Base-by-base conservation (phyloP, 148 eudicot species). In the Pouteria glomerata region DNA sequence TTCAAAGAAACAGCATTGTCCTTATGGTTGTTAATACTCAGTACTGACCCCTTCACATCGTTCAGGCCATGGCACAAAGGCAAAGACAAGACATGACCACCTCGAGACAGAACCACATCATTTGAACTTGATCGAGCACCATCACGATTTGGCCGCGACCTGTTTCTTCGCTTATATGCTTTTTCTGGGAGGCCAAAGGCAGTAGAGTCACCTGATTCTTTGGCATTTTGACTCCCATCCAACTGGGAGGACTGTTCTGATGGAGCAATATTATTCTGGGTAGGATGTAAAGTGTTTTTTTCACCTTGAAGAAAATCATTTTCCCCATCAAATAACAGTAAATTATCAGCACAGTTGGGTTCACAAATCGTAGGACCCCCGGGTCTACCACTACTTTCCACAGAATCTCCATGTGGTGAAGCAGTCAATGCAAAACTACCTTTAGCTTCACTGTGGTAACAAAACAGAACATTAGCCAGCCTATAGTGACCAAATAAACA, bases 311-410 rank as follows among this genome's bases (percentile, higher is more conserved):
- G 71, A 47, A 81, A 74, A 57, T 85, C 85, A 78, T 79, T 83
- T 61, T 88, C 94, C 61, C 88, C 96, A 75, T 92, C 92, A 79
- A 96, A 86, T 65, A 85, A 70, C 85, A 81, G 39, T 55, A 85
- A 83, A 79, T 92, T 92, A 85, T 96, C 99, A 62, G 99, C 99
- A 84, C 87, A 87, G 76, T 87, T 87, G 14, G 96, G 96, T 72
- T 96, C 99, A 85, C 85, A 75, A 55, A 74, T 75, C 57, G 79
- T 65, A 80, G 84, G 84, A 69, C 76, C 82, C 72, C 86, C 92
- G 70, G 80, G 84, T 82, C 94, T 78, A 57, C 96, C 95, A 83
- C 94, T 92, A 77, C 97, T 96, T 80, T 90, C 97, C 59, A 92
- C 90, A 57, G 99, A 90, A 83, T 92, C 97, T 77, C 96, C 94